Percentiles rank a stretch among this genome's conserved stretches.
Conservation (phyloP, 306 rosid genomes). For the Prosopis cineraria region DNA sequence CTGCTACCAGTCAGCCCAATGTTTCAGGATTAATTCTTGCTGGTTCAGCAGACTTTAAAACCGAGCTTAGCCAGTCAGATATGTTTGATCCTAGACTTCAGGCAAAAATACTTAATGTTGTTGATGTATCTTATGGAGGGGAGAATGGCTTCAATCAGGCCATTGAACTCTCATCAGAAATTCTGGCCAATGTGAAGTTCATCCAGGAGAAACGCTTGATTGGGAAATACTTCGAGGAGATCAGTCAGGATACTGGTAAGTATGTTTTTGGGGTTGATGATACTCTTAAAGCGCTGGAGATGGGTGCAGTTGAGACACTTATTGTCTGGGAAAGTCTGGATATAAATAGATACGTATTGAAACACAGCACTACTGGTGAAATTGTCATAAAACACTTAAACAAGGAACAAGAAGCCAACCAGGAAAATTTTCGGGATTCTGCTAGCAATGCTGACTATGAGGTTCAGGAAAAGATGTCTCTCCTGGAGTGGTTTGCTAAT, state of each 20-base stretch:
- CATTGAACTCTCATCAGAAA: conserved; percentile 38
- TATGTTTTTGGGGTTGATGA: conserved; percentile 94
- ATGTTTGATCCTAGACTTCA: conserved; percentile 28
- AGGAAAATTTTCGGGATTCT: conserved; percentile 70
- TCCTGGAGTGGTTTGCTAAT: conserved; percentile 93
- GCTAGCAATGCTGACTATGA: conserved; percentile 55
- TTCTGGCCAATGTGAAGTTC: conserved; percentile 81
- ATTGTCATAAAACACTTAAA: conserved; percentile 62
- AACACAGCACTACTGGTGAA: conserved; percentile 60
- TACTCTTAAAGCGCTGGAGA: conserved; percentile 80
- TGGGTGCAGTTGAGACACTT: conserved; percentile 90
- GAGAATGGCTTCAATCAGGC: conserved; percentile 18
- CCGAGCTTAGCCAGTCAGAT: conserved; percentile 28
- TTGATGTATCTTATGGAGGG: conserved; percentile 22
- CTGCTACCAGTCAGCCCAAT: conserved; percentile 30
- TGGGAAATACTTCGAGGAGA: conserved; percentile 92
- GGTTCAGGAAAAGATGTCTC: conserved; percentile 79
- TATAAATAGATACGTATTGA: conserved; percentile 68
- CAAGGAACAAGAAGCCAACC: conserved; percentile 78
- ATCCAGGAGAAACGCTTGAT: conserved; percentile 89
- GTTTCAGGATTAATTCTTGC: conserved; percentile 19
- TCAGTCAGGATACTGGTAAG: conserved; percentile 93
- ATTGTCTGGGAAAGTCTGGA: conserved; percentile 96
- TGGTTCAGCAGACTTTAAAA: conserved; percentile 30
- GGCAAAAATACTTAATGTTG: conserved; percentile 25